Evolutionary conservation across 331 rosid genomes (phyloP).

Genomic region (Malus hybrid): DNA sequence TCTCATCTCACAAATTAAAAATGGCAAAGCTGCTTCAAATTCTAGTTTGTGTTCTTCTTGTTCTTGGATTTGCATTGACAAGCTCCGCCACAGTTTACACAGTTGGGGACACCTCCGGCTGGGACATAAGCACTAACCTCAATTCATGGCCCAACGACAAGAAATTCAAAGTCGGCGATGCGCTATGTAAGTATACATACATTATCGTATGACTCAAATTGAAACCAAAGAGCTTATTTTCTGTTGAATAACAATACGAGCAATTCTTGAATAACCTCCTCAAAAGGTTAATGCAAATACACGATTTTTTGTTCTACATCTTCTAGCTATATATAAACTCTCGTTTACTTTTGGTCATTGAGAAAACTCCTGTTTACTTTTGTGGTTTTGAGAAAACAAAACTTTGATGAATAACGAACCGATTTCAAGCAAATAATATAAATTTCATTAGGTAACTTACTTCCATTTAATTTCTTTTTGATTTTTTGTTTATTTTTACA

Average conservation of each 20-base stretch:
- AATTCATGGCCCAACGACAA: slow-evolving; percentile 53
- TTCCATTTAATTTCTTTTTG: background rate
- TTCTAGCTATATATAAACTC: background rate
- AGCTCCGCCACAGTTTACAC: slow-evolving; percentile 42
- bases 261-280: no score
- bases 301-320: no score
- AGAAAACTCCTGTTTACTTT: no score
- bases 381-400: no score
- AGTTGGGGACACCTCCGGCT: slow-evolving; percentile 81
- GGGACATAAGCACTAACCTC: slow-evolving; percentile 83
- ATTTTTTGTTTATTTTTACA: background rate
- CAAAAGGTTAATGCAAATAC: no score
- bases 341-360: no score
- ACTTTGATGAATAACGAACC: no score
- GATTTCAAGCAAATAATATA: background rate
- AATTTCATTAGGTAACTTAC: background rate
- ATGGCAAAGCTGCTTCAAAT: slow-evolving; percentile 6
- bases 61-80: slow-evolving; percentile 17
- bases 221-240: no score
- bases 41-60: slow-evolving; percentile 9
- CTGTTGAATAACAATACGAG: no score
- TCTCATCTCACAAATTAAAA: background rate
- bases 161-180: slow-evolving; percentile 51
- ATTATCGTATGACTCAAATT: no score
- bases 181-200: slow-evolving; percentile 38